A percentile compares a stretch with the other conserved stretches of the same genome.
Evolutionary conservation across 2,329 filamentous ascomycete genomes (phyloP).

Genomic region (Calonectria hongkongensis): DNA sequence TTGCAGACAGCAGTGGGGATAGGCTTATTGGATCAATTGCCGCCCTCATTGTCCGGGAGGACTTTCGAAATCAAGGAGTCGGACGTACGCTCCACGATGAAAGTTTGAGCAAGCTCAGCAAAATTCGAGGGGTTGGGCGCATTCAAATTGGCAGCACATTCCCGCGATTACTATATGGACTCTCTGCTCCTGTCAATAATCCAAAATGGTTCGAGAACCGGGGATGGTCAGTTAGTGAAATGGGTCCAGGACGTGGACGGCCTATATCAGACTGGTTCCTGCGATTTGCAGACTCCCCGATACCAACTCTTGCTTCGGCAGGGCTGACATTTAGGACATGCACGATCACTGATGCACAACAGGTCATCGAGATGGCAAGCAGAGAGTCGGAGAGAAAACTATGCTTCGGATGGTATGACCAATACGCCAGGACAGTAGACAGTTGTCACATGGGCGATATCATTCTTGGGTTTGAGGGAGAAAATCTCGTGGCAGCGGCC

Average conservation of each 20-base stretch:
- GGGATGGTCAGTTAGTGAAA: slow-evolving; percentile 70
- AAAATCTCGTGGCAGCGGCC: slow-evolving; percentile 70
- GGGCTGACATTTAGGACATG: slow-evolving; percentile 68
- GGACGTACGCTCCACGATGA: slow-evolving; percentile 72
- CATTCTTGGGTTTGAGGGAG: slow-evolving; percentile 70
- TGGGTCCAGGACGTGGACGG: slow-evolving; percentile 67
- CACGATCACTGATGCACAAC: slow-evolving; percentile 66
- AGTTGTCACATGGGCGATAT: slow-evolving; percentile 71
- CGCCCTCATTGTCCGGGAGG: slow-evolving; percentile 70
- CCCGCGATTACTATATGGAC: slow-evolving; percentile 74
- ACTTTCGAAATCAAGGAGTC: slow-evolving; percentile 69
- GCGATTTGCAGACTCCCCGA: slow-evolving; percentile 69
- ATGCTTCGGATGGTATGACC: slow-evolving; percentile 75
- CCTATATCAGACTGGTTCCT: slow-evolving; percentile 73
- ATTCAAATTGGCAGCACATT: slow-evolving; percentile 76
- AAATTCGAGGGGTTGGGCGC: slow-evolving; percentile 70
- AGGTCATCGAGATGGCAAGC: slow-evolving; percentile 70
- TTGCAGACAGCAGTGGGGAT: slow-evolving; percentile 71
- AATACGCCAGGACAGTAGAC: slow-evolving; percentile 72
- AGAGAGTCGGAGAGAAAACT: slow-evolving; percentile 67
- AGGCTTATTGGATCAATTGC: slow-evolving; percentile 74
- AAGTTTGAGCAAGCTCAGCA: slow-evolving; percentile 68
- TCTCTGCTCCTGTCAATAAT: slow-evolving; percentile 65
- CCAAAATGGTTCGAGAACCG: slow-evolving; percentile 73
- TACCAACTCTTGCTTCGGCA: slow-evolving; percentile 61